phyloP scores from a whole-genome alignment of 2,329 filamentous ascomycete genomes.

The Colletotrichum theobromicola region DNA sequence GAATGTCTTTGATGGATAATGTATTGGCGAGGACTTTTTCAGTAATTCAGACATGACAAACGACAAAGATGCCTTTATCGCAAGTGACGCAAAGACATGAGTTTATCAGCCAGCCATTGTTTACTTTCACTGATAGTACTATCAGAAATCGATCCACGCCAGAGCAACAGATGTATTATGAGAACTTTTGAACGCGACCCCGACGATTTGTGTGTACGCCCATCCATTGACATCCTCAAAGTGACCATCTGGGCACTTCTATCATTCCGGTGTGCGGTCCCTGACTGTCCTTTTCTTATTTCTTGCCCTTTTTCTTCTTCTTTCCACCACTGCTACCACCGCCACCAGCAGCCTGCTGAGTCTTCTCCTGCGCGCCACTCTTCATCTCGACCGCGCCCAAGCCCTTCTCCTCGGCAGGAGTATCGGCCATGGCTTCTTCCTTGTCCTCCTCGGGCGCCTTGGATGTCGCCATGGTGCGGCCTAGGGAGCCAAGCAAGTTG shows the following conservation, averaged over 20 bases:
- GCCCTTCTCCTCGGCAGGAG: constrained; percentile 35
- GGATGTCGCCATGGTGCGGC: constrained; percentile 59
- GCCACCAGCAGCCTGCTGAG: constrained; percentile 34
- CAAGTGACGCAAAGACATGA: background rate
- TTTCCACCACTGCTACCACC: constrained; percentile 52
- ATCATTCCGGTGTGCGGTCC: background rate
- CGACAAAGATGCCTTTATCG: background rate
- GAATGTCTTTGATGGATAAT: constrained; percentile 21
- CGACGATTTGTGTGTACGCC: background rate
- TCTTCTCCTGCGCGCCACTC: constrained; percentile 31
- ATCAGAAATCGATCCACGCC: background rate
- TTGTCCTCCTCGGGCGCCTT: constrained; percentile 49
- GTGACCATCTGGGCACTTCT: background rate
- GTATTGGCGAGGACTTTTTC: background rate
- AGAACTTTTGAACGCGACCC: background rate
- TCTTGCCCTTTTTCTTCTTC: constrained; percentile 77
- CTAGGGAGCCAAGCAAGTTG: constrained; percentile 75
- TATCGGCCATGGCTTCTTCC: constrained; percentile 50
- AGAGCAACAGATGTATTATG: background rate
- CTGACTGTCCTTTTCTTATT: constrained; percentile 49
- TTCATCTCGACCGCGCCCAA: constrained; percentile 32
- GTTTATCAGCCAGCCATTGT: background rate
- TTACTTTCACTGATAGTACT: background rate
- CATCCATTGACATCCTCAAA: background rate
- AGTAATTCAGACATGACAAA: constrained; percentile 12